phyloP scores from a whole-genome alignment of 1,284 basidiomycete genomes.

The Sanghuangporus weigelae region DNA sequence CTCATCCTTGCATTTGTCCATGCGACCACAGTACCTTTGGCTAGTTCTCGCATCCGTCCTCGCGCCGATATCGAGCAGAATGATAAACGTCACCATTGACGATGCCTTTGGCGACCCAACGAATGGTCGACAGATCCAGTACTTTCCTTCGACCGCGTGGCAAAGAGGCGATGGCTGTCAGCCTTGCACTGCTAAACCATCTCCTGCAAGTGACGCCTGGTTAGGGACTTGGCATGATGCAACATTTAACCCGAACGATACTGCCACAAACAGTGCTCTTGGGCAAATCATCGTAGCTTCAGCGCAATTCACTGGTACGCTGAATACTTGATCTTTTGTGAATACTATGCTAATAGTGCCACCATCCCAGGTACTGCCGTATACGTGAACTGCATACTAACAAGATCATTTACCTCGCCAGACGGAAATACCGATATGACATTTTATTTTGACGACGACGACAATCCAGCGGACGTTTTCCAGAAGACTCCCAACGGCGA shows the following conservation, averaged over 20 bases:
- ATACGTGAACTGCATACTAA: slow-evolving; percentile 11
- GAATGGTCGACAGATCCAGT: slow-evolving; percentile 9
- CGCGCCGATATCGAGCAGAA: not conserved
- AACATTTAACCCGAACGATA: slow-evolving; percentile 6
- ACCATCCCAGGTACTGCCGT: slow-evolving; percentile 9
- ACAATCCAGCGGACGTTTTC: not conserved
- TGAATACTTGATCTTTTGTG: not conserved
- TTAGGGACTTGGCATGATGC: slow-evolving; percentile 12
- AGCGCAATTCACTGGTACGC: slow-evolving; percentile 9
- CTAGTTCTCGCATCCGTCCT: not conserved
- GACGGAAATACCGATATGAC: slow-evolving; percentile 15
- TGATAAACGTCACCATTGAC: slow-evolving; percentile 14
- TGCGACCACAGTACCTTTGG: not conserved
- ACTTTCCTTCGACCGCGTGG: slow-evolving; percentile 9
- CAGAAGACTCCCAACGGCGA: slow-evolving; percentile 3
- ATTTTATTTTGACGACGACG: slow-evolving; percentile 9
- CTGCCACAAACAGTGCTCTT: not conserved
- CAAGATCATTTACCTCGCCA: not conserved
- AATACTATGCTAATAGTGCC: not conserved
- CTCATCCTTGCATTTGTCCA: not conserved
- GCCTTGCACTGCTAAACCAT: slow-evolving; percentile 6
- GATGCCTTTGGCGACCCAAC: slow-evolving; percentile 10
- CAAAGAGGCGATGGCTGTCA: slow-evolving; percentile 6
- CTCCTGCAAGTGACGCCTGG: slow-evolving; percentile 4
- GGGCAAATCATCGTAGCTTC: slow-evolving; percentile 11